These are phyloP conservation scores for Nannochloropsis salina DNA, from an alignment of 108 stramenopile genomes.

Conservation along the genomic window DNA sequence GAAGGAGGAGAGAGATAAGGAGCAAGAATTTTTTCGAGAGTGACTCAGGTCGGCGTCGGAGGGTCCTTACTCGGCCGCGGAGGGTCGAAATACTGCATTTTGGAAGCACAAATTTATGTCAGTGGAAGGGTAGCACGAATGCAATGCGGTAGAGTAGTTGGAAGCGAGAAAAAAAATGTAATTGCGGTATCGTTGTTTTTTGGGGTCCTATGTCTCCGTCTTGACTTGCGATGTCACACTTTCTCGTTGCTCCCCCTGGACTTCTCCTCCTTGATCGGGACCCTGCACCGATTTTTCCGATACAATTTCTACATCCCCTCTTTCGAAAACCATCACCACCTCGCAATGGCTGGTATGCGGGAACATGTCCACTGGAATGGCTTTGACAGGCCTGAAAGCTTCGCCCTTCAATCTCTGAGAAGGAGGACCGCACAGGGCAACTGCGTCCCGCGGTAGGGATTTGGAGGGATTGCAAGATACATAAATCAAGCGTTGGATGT, in stretches of 20 bases:
- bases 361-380: slow-evolving; percentile 90
- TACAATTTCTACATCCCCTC: slow-evolving; percentile 48
- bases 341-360: slow-evolving; percentile 83
- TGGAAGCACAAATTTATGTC: no score
- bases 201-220: no score
- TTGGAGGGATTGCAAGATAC: slow-evolving; percentile 90
- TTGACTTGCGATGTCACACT: no score
- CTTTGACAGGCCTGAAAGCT: slow-evolving; percentile 68
- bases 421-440: slow-evolving; percentile 60
- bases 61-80: no score
- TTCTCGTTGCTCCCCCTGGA: no score
- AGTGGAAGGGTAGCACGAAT: no score
- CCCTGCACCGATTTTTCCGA: slow-evolving; percentile 52
- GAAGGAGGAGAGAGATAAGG: not conserved
- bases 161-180: no score
- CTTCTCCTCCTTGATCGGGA: not conserved
- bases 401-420: slow-evolving; percentile 63
- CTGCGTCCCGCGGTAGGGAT: slow-evolving; percentile 65
- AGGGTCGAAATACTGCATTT: no score
- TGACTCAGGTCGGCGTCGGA: no score
- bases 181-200: no score
- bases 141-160: no score
- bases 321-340: slow-evolving; percentile 84
- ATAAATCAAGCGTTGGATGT: slow-evolving; percentile 75
- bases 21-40: no score